Conservation (phyloP, 2,329 filamentous ascomycete species). For the Aspergillus sp. region DNA sequence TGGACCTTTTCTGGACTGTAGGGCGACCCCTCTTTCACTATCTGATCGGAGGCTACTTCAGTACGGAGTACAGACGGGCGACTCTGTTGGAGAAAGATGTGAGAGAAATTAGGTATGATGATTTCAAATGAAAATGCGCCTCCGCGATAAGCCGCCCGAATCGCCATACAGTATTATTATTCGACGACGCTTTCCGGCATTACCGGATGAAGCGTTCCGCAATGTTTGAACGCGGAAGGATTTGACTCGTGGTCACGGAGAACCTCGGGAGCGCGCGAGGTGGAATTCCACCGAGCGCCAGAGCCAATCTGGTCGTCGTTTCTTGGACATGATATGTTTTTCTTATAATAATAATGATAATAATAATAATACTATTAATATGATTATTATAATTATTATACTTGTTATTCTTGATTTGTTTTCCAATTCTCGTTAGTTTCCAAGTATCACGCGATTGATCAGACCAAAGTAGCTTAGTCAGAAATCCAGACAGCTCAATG, state of each 20-base stretch:
- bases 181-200: constrained; percentile 1
- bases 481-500: not conserved
- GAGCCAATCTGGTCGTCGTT: constrained; percentile 1
- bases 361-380: too few relatives aligned
- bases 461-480: not conserved
- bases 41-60: constrained; percentile 11
- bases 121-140: not conserved
- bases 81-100: too few relatives aligned
- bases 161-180: not conserved
- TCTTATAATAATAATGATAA: too few relatives aligned
- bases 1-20: constrained; percentile 25
- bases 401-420: too few relatives aligned
- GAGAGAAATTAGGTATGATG: not conserved
- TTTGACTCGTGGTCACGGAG: constrained; percentile 9
- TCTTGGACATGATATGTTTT: not conserved
- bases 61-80: not conserved
- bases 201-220: constrained; percentile 8
- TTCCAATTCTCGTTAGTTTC: too few relatives aligned
- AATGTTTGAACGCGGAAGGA: constrained; percentile 6
- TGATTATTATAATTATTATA: too few relatives aligned
- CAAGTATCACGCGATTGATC: not conserved
- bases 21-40: constrained; percentile 7
- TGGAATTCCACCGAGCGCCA: not conserved
- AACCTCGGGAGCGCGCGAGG: constrained; percentile 5
- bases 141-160: not conserved